Evolutionary conservation across 169 alveolate genomes (phyloP).

Genomic region (Blepharisma undulans): DNA sequence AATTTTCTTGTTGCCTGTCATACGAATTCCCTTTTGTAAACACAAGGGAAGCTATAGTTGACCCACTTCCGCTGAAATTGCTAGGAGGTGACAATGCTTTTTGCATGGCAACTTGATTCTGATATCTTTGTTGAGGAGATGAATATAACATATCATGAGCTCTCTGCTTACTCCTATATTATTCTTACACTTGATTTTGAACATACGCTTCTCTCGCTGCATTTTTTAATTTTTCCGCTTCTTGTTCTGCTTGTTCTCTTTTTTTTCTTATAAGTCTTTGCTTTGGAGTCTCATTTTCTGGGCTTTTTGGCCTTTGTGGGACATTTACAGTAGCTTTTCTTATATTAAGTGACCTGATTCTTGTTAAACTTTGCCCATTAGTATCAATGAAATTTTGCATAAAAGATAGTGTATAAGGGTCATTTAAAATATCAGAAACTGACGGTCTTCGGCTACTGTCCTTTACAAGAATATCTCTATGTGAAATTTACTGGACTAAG

Average conservation of each 20-base stretch:
- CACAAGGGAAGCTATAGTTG: slow-evolving; percentile 36
- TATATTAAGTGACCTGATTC: slow-evolving; percentile 41
- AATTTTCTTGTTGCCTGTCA: not conserved
- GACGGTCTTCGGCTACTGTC: slow-evolving; percentile 63
- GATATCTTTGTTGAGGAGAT: slow-evolving; percentile 11
- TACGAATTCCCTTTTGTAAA: not conserved
- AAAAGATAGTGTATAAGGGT: slow-evolving; percentile 56
- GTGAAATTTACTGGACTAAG: slow-evolving; percentile 51
- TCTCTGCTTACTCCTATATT: slow-evolving; percentile 20
- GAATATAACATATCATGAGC: slow-evolving; percentile 30
- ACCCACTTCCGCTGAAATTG: slow-evolving; percentile 13
- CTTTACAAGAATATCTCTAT: slow-evolving; percentile 45
- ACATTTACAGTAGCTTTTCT: slow-evolving; percentile 43
- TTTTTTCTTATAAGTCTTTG: slow-evolving; percentile 52
- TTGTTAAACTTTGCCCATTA: slow-evolving; percentile 46
- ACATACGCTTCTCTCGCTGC: slow-evolving; percentile 50
- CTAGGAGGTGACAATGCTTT: slow-evolving; percentile 12
- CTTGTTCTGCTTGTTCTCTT: slow-evolving; percentile 50
- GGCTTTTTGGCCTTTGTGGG: slow-evolving; percentile 37
- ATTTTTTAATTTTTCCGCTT: slow-evolving; percentile 45
- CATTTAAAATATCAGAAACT: slow-evolving; percentile 58
- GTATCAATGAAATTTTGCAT: slow-evolving; percentile 65
- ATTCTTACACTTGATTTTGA: slow-evolving; percentile 22
- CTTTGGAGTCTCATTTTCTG: slow-evolving; percentile 55
- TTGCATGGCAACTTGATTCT: not conserved